A percentile compares a stretch with the other conserved stretches of the same genome.
phyloP scores from a whole-genome alignment of 1,284 basidiomycete species.

The Cystobasidium pallidum region DNA sequence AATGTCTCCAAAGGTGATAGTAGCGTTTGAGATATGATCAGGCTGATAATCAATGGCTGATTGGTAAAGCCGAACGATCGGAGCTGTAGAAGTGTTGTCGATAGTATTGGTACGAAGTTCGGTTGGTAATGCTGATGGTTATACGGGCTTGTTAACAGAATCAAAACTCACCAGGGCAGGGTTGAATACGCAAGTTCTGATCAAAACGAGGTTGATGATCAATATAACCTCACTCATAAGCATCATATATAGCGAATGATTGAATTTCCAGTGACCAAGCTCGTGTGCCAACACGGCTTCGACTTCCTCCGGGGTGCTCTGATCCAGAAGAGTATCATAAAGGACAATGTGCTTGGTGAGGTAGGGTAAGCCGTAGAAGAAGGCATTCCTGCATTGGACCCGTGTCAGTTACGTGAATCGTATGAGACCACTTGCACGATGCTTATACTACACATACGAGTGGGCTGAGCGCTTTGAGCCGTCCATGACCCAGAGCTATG shows the following conservation, averaged over 20 bases:
- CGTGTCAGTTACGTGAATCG: not conserved
- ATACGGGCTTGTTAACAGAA: constrained; percentile 61
- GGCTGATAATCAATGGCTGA: constrained; percentile 82
- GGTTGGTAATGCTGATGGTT: constrained; percentile 56
- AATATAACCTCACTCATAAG: constrained; percentile 82
- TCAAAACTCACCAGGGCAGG: constrained; percentile 76
- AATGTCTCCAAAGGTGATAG: constrained; percentile 79
- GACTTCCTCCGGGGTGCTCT: constrained; percentile 82
- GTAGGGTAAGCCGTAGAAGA: constrained; percentile 87
- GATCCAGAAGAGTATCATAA: constrained; percentile 92
- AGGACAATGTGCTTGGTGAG: constrained; percentile 91
- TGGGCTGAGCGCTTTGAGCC: constrained; percentile 93
- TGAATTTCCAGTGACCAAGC: constrained; percentile 90
- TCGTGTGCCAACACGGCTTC: constrained; percentile 88
- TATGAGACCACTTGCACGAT: not conserved
- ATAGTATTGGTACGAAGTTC: not conserved
- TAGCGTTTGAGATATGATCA: constrained; percentile 84
- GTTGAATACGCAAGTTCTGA: constrained; percentile 89
- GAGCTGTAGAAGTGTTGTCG: constrained; percentile 2
- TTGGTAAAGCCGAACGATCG: constrained; percentile 20
- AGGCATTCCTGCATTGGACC: constrained; percentile 37
- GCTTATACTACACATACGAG: constrained; percentile 66
- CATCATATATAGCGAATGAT: constrained; percentile 85
- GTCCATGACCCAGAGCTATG: constrained; percentile 89
- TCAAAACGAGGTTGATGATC: constrained; percentile 80